Conservation (phyloP, 805 yeast genomes). For the Ogataea neopini region DNA sequence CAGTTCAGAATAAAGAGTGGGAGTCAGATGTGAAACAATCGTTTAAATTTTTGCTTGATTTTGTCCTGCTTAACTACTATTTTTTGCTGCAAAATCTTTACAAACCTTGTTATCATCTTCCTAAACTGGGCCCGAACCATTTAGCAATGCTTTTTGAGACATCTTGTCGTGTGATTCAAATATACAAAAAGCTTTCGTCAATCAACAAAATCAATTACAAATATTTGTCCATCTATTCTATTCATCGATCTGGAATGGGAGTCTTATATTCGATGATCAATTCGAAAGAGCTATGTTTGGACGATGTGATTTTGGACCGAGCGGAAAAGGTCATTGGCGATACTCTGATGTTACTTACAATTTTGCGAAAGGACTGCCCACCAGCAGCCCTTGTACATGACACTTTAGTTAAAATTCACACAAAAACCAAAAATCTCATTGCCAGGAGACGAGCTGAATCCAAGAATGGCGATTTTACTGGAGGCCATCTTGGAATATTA, state of each 20-base stretch:
- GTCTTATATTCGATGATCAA: slow-evolving; percentile 19
- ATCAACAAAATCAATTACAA: slow-evolving; percentile 18
- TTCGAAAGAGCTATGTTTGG: slow-evolving; percentile 10
- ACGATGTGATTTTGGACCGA: slow-evolving; percentile 6
- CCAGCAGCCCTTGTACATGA: slow-evolving; percentile 17
- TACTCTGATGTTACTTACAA: slow-evolving; percentile 5
- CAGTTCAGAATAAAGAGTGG: not conserved
- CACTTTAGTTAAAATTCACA: slow-evolving; percentile 17
- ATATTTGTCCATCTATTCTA: slow-evolving; percentile 19
- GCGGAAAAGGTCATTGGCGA: slow-evolving; percentile 6
- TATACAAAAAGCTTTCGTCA: slow-evolving; percentile 13
- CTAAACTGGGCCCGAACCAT: slow-evolving; percentile 10
- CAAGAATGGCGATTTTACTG: not conserved
- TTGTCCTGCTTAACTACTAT: slow-evolving; percentile 6
- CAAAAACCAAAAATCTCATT: slow-evolving; percentile 15
- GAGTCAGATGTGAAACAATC: not conserved
- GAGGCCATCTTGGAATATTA: not conserved
- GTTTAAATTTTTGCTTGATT: not conserved
- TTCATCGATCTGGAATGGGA: slow-evolving; percentile 21
- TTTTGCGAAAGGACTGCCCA: slow-evolving; percentile 14
- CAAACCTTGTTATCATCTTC: slow-evolving; percentile 15
- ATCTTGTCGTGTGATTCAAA: slow-evolving; percentile 12
- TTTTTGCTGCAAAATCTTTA: slow-evolving; percentile 13
- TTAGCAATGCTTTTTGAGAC: slow-evolving; percentile 15
- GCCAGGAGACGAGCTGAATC: slow-evolving; percentile 10